Conservation (phyloP, 2,329 filamentous ascomycete genomes). For the Sclerotinia sclerotiorum region DNA sequence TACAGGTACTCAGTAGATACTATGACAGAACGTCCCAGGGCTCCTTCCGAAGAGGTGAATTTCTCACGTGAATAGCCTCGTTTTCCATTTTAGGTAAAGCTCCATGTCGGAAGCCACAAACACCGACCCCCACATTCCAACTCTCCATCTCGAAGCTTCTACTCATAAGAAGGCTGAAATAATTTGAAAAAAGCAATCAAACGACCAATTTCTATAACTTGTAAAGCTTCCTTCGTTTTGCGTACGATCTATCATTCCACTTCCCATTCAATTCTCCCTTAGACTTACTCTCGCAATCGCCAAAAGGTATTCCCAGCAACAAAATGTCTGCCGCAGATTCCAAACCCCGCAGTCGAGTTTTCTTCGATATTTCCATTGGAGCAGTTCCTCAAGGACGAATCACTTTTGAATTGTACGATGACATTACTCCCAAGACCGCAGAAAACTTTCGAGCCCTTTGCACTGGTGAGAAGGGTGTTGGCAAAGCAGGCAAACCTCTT, state of each 20-base stretch:
- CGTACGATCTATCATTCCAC: neutral
- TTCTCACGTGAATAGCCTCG: constrained; percentile 10
- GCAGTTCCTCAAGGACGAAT: constrained; percentile 72
- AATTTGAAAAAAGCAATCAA: constrained; percentile 8
- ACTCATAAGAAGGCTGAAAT: constrained; percentile 18
- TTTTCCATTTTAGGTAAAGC: constrained; percentile 12
- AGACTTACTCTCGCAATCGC: neutral
- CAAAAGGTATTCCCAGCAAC: constrained; percentile 27
- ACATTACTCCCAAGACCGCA: constrained; percentile 87
- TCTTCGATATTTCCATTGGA: constrained; percentile 88
- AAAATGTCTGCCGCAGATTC: constrained; percentile 44
- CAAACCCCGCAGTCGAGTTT: constrained; percentile 64
- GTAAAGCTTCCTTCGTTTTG: neutral
- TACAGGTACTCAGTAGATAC: neutral
- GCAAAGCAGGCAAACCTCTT: constrained; percentile 78
- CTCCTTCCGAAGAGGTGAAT: neutral
- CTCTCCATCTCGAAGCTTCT: constrained; percentile 22
- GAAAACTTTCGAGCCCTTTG: constrained; percentile 95
- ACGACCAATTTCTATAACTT: neutral
- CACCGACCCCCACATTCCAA: constrained; percentile 24
- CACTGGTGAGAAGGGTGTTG: constrained; percentile 88
- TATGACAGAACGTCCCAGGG: neutral
- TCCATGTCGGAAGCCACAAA: constrained; percentile 10
- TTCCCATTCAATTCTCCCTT: neutral
- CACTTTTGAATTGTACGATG: constrained; percentile 76